Percentiles rank a stretch among this genome's conserved stretches.
phyloP scores from a whole-genome alignment of 2,329 filamentous ascomycete genomes.

The Fusarium oligoseptatum region DNA sequence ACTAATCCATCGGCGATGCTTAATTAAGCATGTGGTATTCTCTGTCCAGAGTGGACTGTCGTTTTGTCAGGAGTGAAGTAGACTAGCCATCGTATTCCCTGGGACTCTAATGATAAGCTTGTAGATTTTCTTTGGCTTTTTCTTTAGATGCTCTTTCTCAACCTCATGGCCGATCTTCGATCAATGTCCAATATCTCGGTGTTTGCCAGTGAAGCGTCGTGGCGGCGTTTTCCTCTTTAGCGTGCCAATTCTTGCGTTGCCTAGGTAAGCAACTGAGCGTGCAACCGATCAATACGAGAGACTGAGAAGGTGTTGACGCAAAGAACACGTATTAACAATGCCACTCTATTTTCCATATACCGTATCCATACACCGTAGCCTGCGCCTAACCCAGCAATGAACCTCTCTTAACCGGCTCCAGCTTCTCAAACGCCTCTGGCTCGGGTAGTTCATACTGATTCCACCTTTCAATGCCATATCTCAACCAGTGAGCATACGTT shows the following conservation, averaged over 20 bases:
- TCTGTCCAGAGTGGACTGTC: not conserved
- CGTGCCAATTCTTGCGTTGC: not conserved
- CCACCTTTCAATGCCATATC: not conserved
- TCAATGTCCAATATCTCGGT: not conserved
- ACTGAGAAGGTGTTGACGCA: not conserved
- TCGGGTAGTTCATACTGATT: not conserved
- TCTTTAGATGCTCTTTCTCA: not conserved
- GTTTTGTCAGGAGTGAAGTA: not conserved
- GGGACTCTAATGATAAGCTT: not conserved
- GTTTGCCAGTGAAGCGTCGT: not conserved
- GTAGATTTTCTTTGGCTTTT: not conserved
- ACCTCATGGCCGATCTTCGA: too few species aligned
- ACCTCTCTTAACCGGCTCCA: not conserved
- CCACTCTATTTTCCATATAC: not conserved
- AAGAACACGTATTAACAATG: not conserved
- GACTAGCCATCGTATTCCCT: not conserved
- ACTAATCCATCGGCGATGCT: not conserved
- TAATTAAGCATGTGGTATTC: not conserved
- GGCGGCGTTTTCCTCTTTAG: not conserved
- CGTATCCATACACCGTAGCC: not conserved
- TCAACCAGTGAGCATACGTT: not conserved
- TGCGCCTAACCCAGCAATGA: not conserved
- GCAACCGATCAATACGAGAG: not conserved
- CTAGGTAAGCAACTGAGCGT: not conserved
- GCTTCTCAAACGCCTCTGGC: not conserved